Evolutionary conservation across 176 grass and related monocot species (phyloP), one percentile per base, ranked within the genome.

Genomic region (Juncus inflexus): DNA sequence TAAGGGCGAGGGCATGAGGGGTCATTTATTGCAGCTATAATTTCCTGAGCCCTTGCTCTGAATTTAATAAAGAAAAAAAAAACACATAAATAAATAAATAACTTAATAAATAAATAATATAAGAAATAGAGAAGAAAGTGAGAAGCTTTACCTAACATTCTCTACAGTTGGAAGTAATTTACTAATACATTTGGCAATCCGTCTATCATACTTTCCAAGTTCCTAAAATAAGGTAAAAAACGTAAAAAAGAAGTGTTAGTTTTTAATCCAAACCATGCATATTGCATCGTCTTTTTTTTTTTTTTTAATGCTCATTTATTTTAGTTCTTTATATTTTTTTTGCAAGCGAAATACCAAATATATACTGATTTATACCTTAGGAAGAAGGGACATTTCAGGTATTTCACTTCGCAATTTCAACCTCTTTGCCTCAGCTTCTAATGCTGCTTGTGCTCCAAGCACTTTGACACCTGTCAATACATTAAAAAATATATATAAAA

Each of bases 141-240:
- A 58, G 4, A 42, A 52, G 55, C 52, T 60, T 47, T 40, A 90
- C 87, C 59, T 90, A 68, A 90, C 87, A 77, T 77, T 90, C 59
- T 86, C 87, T 16, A 74, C 77, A 35, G 71, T 90, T 2, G 87
- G 87, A 60, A 83, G 75, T 60, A 90, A 72, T 78, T 90, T 90
- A 52, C 71, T 74, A 39, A 90, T 86, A 37, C 79, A 90, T 43
- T 90, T 90, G 11, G 83, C 87, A 6, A 86, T 90, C 49, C 78
- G 74, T 41, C 87, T 73, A 67, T 86, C 79, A 61, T 70, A 65
- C 81, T 72, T 82, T 78, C 72, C 66, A n/a, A 74, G 69, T 78
- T 90, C 83, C 83, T 86, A 78, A 62, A 79, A 13, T 52, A 59
- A 19, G 4, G 50, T 40, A 11, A 64, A 28, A 28, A 28, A 28